Percentiles rank a stretch among this genome's conserved stretches.
Evolutionary conservation across 1,284 basidiomycete species (phyloP).

Genomic region (Malassezia equina): DNA sequence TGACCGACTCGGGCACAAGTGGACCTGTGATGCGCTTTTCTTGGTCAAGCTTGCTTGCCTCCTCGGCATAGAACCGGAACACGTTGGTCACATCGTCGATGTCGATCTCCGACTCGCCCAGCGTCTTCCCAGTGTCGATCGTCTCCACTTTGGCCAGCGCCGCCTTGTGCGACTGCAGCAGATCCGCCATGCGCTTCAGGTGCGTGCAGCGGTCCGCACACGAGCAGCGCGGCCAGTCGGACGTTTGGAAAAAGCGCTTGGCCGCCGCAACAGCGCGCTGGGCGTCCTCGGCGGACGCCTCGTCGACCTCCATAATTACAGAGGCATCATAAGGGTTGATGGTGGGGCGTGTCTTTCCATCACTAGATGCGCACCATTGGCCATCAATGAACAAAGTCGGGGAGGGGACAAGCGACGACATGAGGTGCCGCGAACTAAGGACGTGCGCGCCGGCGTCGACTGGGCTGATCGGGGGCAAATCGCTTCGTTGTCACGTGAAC

Average conservation of each 20-base stretch:
- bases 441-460: neutral
- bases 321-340: constrained; percentile 31
- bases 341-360: constrained; percentile 32
- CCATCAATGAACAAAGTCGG: constrained; percentile 47
- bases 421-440: neutral
- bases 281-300: constrained; percentile 36
- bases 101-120: constrained; percentile 38
- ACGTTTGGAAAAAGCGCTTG: constrained; percentile 30
- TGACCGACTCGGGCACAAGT: constrained; percentile 34
- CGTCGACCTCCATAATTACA: constrained; percentile 35
- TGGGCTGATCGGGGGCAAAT: neutral
- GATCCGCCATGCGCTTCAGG: constrained; percentile 31
- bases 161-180: constrained; percentile 37
- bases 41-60: constrained; percentile 35
- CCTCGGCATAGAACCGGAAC: constrained; percentile 45
- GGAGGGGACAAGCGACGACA: neutral
- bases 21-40: constrained; percentile 33
- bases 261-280: constrained; percentile 32
- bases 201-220: constrained; percentile 26
- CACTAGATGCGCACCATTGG: constrained; percentile 33
- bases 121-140: constrained; percentile 46
- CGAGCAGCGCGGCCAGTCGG: constrained; percentile 29
- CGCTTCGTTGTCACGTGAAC: neutral
- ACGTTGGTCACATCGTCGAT: constrained; percentile 46
- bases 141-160: constrained; percentile 38